Percentiles rank a stretch among this genome's conserved stretches.
Evolutionary conservation across 148 eudicot genomes (phyloP).

Genomic region (Rhododendron ovatum): DNA sequence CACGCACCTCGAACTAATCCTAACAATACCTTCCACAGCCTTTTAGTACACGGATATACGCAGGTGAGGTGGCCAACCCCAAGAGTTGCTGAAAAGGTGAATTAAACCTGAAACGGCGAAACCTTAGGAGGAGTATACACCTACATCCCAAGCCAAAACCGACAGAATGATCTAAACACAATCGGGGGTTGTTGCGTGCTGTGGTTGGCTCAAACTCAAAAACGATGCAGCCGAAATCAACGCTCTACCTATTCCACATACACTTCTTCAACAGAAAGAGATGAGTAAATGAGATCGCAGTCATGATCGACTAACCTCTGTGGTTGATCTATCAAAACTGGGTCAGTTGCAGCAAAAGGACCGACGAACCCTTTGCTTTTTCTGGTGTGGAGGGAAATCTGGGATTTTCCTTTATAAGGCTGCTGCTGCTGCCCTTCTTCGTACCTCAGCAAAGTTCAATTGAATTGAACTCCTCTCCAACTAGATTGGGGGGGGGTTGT

Average conservation of each 20-base stretch:
- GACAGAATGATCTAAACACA: neutral
- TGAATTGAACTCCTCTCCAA: neutral
- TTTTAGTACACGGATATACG: too few species aligned
- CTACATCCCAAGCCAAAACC: too few species aligned
- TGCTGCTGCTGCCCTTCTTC: neutral
- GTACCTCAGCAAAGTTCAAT: too few species aligned
- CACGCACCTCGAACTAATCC: too few species aligned
- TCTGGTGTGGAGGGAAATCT: neutral
- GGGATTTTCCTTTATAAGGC: neutral
- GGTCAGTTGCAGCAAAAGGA: neutral
- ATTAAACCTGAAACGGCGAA: too few species aligned
- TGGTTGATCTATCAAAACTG: neutral
- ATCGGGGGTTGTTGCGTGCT: too few species aligned
- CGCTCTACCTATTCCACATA: neutral
- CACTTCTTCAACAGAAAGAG: neutral
- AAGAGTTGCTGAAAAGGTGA: too few species aligned
- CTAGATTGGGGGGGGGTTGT: neutral
- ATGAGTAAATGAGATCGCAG: neutral
- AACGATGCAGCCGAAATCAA: neutral
- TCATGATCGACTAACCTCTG: neutral
- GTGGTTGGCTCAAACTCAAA: neutral
- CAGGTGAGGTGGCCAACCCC: too few species aligned
- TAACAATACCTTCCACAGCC: too few species aligned
- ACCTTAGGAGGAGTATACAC: too few species aligned
- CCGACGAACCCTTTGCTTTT: neutral